Evolutionary conservation across 441 rosid genomes (phyloP).

Genomic region (Adansonia gregorii): DNA sequence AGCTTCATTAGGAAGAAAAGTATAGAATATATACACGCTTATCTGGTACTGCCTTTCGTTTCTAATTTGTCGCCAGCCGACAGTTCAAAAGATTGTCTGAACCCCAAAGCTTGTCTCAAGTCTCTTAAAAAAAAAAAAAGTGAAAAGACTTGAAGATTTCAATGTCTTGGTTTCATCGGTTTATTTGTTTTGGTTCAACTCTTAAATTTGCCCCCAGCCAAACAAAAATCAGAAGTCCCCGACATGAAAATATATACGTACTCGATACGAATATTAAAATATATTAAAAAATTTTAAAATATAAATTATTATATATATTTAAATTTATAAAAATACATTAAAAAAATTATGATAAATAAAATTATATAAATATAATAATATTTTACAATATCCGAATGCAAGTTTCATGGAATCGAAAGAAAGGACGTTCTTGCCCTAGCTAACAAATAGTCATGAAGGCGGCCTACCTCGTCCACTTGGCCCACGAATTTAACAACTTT

Average conservation of each 20-base stretch:
- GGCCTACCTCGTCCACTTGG: not conserved
- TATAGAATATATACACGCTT: not conserved
- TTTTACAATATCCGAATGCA: too few relatives aligned
- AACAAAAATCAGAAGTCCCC: not conserved
- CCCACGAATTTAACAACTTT: not conserved
- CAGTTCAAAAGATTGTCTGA: not conserved
- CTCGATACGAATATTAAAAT: too few relatives aligned
- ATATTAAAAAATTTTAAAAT: too few relatives aligned
- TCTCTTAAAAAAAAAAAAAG: not conserved
- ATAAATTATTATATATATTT: too few relatives aligned
- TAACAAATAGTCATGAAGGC: not conserved
- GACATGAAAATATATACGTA: too few relatives aligned
- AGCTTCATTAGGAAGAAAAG: not conserved
- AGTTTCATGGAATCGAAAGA: not conserved
- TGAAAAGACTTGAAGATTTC: not conserved
- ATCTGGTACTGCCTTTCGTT: too few relatives aligned
- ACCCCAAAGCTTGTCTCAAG: not conserved
- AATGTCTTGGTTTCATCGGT: not conserved
- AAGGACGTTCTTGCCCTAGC: slow-evolving; percentile 2
- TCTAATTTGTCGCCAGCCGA: not conserved
- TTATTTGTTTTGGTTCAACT: not conserved
- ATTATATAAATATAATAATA: too few relatives aligned
- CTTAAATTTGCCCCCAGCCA: not conserved
- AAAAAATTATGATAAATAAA: too few relatives aligned
- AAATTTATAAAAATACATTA: too few relatives aligned